Evolutionary conservation across 2,329 filamentous ascomycete genomes (phyloP).

Genomic region (Fusarium marasasianum): DNA sequence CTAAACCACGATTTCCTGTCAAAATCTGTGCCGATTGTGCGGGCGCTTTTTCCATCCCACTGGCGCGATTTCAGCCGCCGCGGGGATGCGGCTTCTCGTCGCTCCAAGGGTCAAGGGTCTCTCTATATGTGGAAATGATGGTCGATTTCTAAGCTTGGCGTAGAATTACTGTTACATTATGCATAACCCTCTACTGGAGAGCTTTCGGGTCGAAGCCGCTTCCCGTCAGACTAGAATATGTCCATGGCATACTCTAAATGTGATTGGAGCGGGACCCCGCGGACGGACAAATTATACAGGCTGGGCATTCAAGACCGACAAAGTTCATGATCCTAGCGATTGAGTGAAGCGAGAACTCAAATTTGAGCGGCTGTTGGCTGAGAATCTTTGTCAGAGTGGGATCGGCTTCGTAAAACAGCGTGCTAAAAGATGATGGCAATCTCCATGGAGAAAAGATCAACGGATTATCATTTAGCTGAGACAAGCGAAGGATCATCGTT

Average conservation of each 20-base stretch:
- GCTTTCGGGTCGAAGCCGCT: background rate
- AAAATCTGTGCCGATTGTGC: background rate
- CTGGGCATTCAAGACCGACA: constrained; percentile 11
- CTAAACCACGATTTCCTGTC: background rate
- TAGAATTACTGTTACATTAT: constrained; percentile 1
- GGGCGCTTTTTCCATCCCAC: background rate
- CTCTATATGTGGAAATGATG: constrained; percentile 1
- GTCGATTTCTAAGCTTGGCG: background rate
- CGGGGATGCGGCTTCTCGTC: background rate
- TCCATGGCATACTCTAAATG: background rate
- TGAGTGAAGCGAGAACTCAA: background rate
- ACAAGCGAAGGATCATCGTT: constrained; percentile 5
- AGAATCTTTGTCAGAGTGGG: background rate
- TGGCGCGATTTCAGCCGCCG: background rate
- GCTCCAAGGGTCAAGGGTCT: background rate
- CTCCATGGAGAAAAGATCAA: constrained; percentile 1
- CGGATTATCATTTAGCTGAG: constrained; percentile 18
- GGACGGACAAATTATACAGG: constrained; percentile 6
- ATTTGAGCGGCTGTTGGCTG: background rate
- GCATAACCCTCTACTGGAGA: background rate
- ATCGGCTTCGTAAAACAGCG: background rate
- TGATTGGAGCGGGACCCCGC: constrained; percentile 19
- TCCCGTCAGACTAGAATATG: background rate
- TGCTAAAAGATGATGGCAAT: background rate
- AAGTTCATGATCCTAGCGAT: constrained; percentile 14